A percentile compares a stretch with the other conserved stretches of the same genome.
Evolutionary conservation across 1,284 basidiomycete species (phyloP).

Genomic region (Marasmius fiardii): DNA sequence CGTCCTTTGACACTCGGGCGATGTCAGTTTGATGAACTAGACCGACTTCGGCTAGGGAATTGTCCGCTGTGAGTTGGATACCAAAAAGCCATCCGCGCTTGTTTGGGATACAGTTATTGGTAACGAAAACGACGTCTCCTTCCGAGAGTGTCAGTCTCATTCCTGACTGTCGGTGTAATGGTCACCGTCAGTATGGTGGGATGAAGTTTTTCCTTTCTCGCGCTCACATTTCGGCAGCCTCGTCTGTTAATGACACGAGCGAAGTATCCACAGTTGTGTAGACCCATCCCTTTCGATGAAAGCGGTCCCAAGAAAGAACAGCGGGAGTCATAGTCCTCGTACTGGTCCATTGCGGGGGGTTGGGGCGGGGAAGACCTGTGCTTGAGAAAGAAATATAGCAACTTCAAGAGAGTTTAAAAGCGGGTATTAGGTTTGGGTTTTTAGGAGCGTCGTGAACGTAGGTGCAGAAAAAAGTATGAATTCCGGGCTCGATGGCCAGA

Average conservation of each 20-base stretch:
- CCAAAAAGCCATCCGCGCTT: conserved; percentile 1
- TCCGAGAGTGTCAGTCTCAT: neutral
- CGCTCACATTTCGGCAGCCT: neutral
- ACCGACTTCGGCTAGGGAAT: conserved; percentile 1
- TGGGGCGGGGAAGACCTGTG: neutral
- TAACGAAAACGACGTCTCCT: conserved; percentile 1
- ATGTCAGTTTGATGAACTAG: neutral
- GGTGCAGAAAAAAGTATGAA: too few species aligned
- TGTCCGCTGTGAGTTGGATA: neutral
- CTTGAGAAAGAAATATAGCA: neutral
- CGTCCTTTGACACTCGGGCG: neutral
- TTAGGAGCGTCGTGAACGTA: neutral
- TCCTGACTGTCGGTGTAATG: neutral
- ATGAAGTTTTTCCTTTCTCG: neutral
- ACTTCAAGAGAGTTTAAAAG: neutral
- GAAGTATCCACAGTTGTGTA: conserved; percentile 1
- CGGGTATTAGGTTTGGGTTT: neutral
- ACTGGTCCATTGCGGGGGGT: neutral
- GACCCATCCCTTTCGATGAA: neutral
- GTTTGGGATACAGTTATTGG: neutral
- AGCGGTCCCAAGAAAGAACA: neutral
- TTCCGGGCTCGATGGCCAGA: too few species aligned
- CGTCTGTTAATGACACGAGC: neutral
- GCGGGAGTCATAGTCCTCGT: neutral
- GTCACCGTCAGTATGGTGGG: neutral